Evolutionary conservation across 2,329 filamentous ascomycete genomes (phyloP).

Genomic region (Neodidymelliopsis sp.): DNA sequence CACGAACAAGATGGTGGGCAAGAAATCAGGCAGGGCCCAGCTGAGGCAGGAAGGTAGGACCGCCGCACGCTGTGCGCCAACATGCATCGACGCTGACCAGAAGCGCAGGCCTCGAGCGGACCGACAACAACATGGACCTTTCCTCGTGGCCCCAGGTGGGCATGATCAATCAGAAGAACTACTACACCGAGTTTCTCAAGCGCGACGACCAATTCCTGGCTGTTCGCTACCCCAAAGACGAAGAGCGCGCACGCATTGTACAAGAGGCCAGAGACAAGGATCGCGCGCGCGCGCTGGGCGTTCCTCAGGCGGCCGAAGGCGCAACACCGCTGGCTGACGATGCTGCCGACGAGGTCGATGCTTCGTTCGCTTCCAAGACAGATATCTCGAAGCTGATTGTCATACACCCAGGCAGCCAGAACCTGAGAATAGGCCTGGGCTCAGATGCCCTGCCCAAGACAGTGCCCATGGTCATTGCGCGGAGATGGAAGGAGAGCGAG

Average conservation of each 20-base stretch:
- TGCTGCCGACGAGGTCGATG: conserved; percentile 39
- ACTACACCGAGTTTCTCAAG: conserved; percentile 94
- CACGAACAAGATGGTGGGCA: conserved; percentile 64
- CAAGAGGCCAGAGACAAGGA: conserved; percentile 89
- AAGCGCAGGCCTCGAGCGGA: conserved; percentile 82
- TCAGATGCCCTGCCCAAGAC: conserved; percentile 95
- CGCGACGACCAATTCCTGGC: conserved; percentile 95
- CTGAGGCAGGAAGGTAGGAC: conserved; percentile 65
- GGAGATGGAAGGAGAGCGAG: conserved; percentile 79
- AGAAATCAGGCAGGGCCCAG: conserved; percentile 69
- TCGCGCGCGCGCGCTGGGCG: conserved; percentile 78
- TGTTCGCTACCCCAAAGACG: conserved; percentile 85
- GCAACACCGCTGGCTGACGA: conserved; percentile 38
- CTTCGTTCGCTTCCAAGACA: conserved; percentile 47
- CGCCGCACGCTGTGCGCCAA: not conserved
- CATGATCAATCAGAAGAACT: conserved; percentile 99
- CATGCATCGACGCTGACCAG: conserved; percentile 21
- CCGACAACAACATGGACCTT: conserved; percentile 97
- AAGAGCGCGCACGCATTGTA: conserved; percentile 81
- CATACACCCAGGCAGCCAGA: conserved; percentile 94
- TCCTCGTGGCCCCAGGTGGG: conserved; percentile 91
- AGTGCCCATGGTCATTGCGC: conserved; percentile 90
- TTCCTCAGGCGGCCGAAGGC: conserved; percentile 53
- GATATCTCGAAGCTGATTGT: conserved; percentile 92
- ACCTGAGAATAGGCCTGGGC: conserved; percentile 91